A percentile compares a stretch with the other conserved stretches of the same genome.
Evolutionary conservation across 306 rosid genomes (phyloP).

Genomic region (peach (Prunus persica)): DNA sequence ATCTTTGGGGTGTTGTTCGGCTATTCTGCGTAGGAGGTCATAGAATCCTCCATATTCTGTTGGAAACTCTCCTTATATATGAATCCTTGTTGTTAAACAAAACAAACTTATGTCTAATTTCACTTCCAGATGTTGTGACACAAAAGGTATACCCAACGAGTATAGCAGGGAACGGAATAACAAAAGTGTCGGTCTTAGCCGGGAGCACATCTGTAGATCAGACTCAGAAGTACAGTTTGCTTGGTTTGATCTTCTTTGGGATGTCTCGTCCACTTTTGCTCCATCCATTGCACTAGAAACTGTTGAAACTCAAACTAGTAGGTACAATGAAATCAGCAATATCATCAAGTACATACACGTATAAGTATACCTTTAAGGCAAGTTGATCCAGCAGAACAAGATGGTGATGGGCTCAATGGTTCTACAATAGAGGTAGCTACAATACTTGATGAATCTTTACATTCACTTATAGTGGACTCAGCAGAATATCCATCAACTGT

Average conservation of each 20-base stretch:
- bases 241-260: constrained; percentile 77
- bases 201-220: constrained; percentile 57
- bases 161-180: constrained; percentile 84
- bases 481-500: constrained; percentile 63
- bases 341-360: constrained; percentile 1
- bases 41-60: not conserved
- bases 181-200: constrained; percentile 79
- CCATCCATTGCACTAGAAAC: constrained; percentile 57
- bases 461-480: no score
- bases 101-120: not conserved
- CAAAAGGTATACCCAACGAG: constrained; percentile 68
- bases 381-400: constrained; percentile 78
- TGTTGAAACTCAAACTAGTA: constrained; percentile 31
- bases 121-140: not conserved
- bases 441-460: constrained; percentile 53
- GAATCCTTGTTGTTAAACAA: not conserved
- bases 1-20: not conserved
- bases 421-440: constrained; percentile 42
- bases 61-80: not conserved
- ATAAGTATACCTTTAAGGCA: constrained; percentile 60
- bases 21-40: not conserved
- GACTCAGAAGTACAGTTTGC: constrained; percentile 70
- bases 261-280: constrained; percentile 70
- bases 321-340: constrained; percentile 20
- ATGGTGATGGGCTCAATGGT: constrained; percentile 87